Evolutionary conservation across 2,329 filamentous ascomycete genomes (phyloP).

Genomic region (Trematosphaeria pertusa): DNA sequence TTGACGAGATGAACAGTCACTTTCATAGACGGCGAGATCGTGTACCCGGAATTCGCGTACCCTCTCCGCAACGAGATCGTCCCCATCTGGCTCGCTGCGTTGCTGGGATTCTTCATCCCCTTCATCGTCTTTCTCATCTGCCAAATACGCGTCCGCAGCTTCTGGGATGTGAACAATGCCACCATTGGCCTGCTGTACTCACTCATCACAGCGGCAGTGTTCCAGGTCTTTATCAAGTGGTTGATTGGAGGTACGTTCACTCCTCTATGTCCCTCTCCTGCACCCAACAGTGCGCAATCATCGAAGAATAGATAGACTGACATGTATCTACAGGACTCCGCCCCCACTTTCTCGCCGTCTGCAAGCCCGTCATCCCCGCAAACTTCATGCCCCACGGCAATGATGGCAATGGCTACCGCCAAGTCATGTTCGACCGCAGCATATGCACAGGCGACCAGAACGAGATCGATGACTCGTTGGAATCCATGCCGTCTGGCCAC

Average conservation of each 20-base stretch:
- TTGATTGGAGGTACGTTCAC: slow-evolving; percentile 70
- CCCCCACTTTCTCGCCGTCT: slow-evolving; percentile 75
- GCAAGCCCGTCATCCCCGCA: slow-evolving; percentile 65
- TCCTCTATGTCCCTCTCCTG: no score
- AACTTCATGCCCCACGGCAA: slow-evolving; percentile 45
- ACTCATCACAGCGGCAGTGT: slow-evolving; percentile 73
- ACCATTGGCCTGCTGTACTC: slow-evolving; percentile 73
- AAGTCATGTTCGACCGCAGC: slow-evolving; percentile 72
- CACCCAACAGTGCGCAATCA: no score
- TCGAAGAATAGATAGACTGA: slow-evolving; percentile 1
- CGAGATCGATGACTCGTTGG: slow-evolving; percentile 72
- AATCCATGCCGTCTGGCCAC: slow-evolving; percentile 77
- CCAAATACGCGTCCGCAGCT: slow-evolving; percentile 67
- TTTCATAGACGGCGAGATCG: slow-evolving; percentile 71
- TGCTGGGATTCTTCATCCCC: slow-evolving; percentile 70
- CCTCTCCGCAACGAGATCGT: slow-evolving; percentile 73
- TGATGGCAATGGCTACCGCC: slow-evolving; percentile 60
- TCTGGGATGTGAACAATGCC: slow-evolving; percentile 70
- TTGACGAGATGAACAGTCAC: slow-evolving; percentile 52
- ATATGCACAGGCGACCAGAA: slow-evolving; percentile 72
- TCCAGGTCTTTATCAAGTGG: slow-evolving; percentile 79
- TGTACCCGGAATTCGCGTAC: slow-evolving; percentile 74
- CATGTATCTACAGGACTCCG: slow-evolving; percentile 26
- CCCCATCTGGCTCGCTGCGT: slow-evolving; percentile 73
- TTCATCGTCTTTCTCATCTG: slow-evolving; percentile 69